Conservation (phyloP, 257 asterid genomes). For the Rehmannia glutinosa region DNA sequence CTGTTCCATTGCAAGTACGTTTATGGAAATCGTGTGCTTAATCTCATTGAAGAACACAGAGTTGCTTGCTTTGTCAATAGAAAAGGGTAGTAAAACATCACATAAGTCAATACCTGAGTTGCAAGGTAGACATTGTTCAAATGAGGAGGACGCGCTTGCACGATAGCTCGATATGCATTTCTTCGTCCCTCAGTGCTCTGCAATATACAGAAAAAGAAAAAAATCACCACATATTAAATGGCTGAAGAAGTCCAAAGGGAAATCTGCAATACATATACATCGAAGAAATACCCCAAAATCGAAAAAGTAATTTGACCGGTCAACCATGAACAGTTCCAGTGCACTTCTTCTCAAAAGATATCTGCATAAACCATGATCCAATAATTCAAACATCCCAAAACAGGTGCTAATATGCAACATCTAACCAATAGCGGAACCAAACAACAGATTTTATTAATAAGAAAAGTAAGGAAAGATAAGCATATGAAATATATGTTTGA, state of each 20-base stretch:
- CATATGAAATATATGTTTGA: neutral
- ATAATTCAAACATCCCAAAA: constrained; percentile 9
- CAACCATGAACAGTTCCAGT: constrained; percentile 91
- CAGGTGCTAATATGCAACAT: constrained; percentile 7
- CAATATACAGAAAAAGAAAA: constrained; percentile 12
- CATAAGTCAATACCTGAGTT: constrained; percentile 73
- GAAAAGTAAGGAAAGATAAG: constrained; percentile 7
- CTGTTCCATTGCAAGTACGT: neutral
- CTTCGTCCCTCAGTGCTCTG: constrained; percentile 74
- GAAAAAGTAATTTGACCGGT: constrained; percentile 92
- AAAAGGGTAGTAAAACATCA: constrained; percentile 22
- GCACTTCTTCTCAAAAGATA: constrained; percentile 98
- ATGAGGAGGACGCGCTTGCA: constrained; percentile 95
- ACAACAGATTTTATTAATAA: constrained; percentile 9
- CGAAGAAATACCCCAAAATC: constrained; percentile 82
- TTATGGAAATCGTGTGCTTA: constrained; percentile 11
- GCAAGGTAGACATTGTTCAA: constrained; percentile 92
- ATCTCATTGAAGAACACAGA: constrained; percentile 16
- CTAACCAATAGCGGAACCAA: constrained; percentile 8
- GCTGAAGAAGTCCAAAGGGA: constrained; percentile 10
- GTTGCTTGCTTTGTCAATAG: constrained; percentile 6
- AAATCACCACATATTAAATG: constrained; percentile 3
- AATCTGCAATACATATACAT: constrained; percentile 18
- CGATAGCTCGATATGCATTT: constrained; percentile 96
- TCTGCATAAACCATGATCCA: constrained; percentile 42